Percentiles rank a stretch among this genome's conserved stretches.
phyloP scores from a whole-genome alignment of 2,329 filamentous ascomycete species.

The Sporothrix pseudoabietina region DNA sequence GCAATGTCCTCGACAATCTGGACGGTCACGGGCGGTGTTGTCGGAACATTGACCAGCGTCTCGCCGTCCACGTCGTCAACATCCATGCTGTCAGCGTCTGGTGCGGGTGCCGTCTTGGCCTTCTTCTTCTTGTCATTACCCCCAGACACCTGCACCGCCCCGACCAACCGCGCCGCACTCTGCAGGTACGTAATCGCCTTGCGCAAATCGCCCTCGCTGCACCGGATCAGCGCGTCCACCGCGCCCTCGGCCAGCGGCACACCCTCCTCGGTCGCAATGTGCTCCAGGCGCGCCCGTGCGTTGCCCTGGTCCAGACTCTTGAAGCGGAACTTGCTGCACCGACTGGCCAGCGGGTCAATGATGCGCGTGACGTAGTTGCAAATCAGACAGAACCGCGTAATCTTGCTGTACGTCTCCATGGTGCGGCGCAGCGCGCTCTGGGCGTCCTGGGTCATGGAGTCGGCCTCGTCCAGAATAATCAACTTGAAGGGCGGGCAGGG shows the following conservation, averaged over 20 bases:
- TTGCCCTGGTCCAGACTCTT: slow-evolving; percentile 90
- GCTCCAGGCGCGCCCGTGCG: slow-evolving; percentile 73
- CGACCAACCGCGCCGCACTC: slow-evolving; percentile 86
- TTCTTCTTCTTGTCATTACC: not conserved
- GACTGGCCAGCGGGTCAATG: slow-evolving; percentile 89
- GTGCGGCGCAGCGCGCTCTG: slow-evolving; percentile 89
- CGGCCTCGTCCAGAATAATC: slow-evolving; percentile 95
- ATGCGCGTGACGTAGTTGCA: slow-evolving; percentile 99
- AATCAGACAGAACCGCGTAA: slow-evolving; percentile 94
- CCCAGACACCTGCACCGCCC: slow-evolving; percentile 55
- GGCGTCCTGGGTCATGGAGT: slow-evolving; percentile 98
- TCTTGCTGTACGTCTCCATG: slow-evolving; percentile 97
- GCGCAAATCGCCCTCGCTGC: slow-evolving; percentile 89
- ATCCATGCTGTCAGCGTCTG: slow-evolving; percentile 16
- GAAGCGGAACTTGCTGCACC: slow-evolving; percentile 97
- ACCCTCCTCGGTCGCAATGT: slow-evolving; percentile 79
- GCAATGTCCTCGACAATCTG: slow-evolving; percentile 91
- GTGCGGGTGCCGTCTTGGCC: not conserved
- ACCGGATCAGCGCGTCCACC: slow-evolving; percentile 78
- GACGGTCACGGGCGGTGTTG: slow-evolving; percentile 64
- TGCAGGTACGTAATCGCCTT: slow-evolving; percentile 97
- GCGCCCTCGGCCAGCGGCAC: slow-evolving; percentile 77
- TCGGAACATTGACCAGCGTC: slow-evolving; percentile 38
- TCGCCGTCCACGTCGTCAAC: slow-evolving; percentile 55
- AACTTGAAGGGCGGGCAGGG: slow-evolving; percentile 99